Base-by-base conservation (phyloP, 345 rosid genomes). In the Iberis pinnata region DNA sequence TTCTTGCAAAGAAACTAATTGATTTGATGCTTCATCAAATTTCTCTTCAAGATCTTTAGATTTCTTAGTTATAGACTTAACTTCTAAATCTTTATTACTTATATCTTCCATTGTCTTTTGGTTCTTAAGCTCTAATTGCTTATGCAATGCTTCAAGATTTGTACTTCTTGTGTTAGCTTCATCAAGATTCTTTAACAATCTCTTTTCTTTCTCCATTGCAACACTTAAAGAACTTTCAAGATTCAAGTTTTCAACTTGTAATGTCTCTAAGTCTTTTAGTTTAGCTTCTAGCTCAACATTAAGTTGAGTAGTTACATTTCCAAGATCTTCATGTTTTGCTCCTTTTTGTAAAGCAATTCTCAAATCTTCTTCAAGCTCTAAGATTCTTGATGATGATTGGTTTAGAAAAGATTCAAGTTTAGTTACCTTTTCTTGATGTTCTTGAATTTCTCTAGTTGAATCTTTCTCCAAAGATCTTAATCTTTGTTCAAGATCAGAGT, bases 401-500 rank as follows among this genome's bases (percentile, higher is more conserved):
- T 64, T 75, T 41, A 88, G 39, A 48, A 77, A 57, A 3, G 74
- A 75, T 61, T 89, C 93, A 58, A 86, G 72, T 24, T 69, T 65
- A 20, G 61, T 52, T 8, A 70, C 67, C 60, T 80, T 80, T 14
- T 68, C 86, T 71, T 65, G 70, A 63, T 75, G 66, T 72, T 63
- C 82, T 46, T 75, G 56, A 37, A 60, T 67, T 63, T 79, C 68
- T 17, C 41, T 35, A 49, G 46, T 48, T 43, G 70, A 61, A 43
- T 55, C 64, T 39, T 68, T 70, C 61, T 57, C 39, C 7, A 42
- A 1, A 20, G 53, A 25, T 49, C 18, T 74, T 47, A 67, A 32
- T 55, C 83, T 79, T 66, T 80, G 73, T 71, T 83, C 79, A 70
- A 84, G 83, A 74, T 79, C 89, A 54, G 75, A 71, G 56, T 59